A percentile compares a stretch with the other conserved stretches of the same genome.
Evolutionary conservation across 2,329 filamentous ascomycete genomes (phyloP).

Genomic region (Talaromyces albobiverticillius): DNA sequence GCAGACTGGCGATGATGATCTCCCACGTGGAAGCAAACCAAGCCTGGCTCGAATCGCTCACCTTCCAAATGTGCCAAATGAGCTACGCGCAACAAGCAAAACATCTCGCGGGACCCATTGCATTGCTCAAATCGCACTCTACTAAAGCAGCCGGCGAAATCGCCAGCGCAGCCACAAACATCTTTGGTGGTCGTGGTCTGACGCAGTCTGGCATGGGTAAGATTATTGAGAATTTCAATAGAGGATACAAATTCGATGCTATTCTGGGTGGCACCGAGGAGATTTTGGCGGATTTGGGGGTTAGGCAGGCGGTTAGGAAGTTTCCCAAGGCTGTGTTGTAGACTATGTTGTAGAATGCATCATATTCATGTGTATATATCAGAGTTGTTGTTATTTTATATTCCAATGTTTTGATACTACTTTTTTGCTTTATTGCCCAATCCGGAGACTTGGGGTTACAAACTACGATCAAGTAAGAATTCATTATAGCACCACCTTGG

Average conservation of each 20-base stretch:
- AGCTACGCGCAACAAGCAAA: slow-evolving; percentile 72
- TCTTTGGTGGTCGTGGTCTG: slow-evolving; percentile 77
- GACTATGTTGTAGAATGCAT: slow-evolving; percentile 10
- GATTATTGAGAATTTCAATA: slow-evolving; percentile 78
- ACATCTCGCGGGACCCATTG: slow-evolving; percentile 76
- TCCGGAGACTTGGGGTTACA: too few relatives aligned
- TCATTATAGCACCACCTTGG: too few relatives aligned
- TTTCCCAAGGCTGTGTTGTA: slow-evolving; percentile 85
- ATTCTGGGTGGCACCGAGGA: slow-evolving; percentile 81
- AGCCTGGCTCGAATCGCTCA: slow-evolving; percentile 79
- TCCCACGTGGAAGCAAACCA: slow-evolving; percentile 77
- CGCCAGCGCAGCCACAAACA: slow-evolving; percentile 79
- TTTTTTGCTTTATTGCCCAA: too few relatives aligned
- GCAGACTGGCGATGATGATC: slow-evolving; percentile 82
- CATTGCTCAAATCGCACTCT: slow-evolving; percentile 73
- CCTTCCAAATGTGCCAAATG: slow-evolving; percentile 87
- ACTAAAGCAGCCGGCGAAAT: slow-evolving; percentile 79
- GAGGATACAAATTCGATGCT: slow-evolving; percentile 78
- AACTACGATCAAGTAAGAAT: too few relatives aligned
- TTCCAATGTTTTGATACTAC: too few relatives aligned
- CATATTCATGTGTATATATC: neutral
- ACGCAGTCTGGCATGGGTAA: slow-evolving; percentile 81
- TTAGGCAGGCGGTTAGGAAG: slow-evolving; percentile 76
- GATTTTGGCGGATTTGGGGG: slow-evolving; percentile 75
- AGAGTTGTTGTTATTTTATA: too few relatives aligned